These are phyloP conservation scores for Ulvella scutata DNA, from an alignment of 139 green algal genomes.

Conservation along the genomic window DNA sequence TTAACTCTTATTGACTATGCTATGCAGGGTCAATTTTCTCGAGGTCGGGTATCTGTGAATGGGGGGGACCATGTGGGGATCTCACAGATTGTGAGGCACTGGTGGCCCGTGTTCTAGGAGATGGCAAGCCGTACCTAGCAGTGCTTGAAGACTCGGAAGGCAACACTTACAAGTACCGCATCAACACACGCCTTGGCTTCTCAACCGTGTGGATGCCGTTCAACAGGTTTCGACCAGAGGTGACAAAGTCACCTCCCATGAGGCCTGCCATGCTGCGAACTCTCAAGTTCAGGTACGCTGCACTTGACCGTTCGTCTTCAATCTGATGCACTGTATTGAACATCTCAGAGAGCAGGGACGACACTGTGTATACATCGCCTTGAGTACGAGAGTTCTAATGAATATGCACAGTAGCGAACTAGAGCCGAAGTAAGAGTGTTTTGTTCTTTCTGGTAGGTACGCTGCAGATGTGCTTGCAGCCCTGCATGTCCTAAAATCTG, in stretches of 20 bases:
- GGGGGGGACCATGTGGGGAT: neutral
- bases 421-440: too few species aligned
- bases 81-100: constrained; percentile 52
- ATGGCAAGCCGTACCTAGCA: constrained; percentile 69
- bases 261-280: neutral
- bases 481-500: too few species aligned
- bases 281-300: neutral
- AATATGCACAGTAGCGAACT: too few species aligned
- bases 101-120: constrained; percentile 50
- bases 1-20: neutral
- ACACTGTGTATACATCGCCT: too few species aligned
- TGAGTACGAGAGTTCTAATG: too few species aligned
- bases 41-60: neutral
- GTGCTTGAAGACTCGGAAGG: constrained; percentile 21
- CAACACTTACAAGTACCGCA: constrained; percentile 18
- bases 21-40: neutral
- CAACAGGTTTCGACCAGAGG: constrained; percentile 53
- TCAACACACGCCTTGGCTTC: constrained; percentile 44
- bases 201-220: constrained; percentile 66
- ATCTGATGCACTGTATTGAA: too few species aligned
- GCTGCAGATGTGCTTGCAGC: too few species aligned
- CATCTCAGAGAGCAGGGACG: too few species aligned
- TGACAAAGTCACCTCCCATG: neutral
- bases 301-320: too few species aligned
- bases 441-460: too few species aligned